phyloP scores from a whole-genome alignment of 1,139 yeast species.

The Candida sanyaensis region DNA sequence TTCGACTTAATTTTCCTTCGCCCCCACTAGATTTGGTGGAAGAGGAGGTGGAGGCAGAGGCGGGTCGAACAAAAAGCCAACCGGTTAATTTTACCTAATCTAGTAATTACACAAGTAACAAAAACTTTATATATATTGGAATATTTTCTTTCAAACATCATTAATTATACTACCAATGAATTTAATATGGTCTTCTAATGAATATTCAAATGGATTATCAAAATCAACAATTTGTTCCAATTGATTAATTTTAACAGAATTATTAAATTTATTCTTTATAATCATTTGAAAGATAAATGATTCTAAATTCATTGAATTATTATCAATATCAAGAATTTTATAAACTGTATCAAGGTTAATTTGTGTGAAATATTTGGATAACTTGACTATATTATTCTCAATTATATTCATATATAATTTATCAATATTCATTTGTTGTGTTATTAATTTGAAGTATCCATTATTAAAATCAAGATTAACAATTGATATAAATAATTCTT shows the following conservation, averaged over 20 bases:
- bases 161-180: slow-evolving; percentile 24
- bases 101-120: no score
- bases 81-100: no score
- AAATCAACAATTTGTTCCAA: slow-evolving; percentile 25
- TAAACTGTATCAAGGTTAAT: slow-evolving; percentile 22
- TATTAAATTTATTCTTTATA: slow-evolving; percentile 31
- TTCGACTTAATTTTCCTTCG: no score
- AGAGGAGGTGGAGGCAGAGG: no score
- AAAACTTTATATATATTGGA: not conserved
- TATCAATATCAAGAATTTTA: slow-evolving; percentile 14
- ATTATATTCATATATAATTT: slow-evolving; percentile 26
- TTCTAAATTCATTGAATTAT: slow-evolving; percentile 19
- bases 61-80: no score
- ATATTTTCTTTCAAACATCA: slow-evolving; percentile 8
- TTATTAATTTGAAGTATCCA: slow-evolving; percentile 9
- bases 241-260: slow-evolving; percentile 36
- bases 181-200: slow-evolving; percentile 20
- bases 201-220: slow-evolving; percentile 17
- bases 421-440: slow-evolving; percentile 12
- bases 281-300: slow-evolving; percentile 36
- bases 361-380: slow-evolving; percentile 31
- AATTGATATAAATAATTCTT: slow-evolving; percentile 1
- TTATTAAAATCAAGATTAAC: slow-evolving; percentile 7
- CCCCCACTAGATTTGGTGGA: no score
- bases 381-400: slow-evolving; percentile 32